Evolutionary conservation across 1,284 basidiomycete genomes (phyloP).

Genomic region (Ganoderma meredithae): DNA sequence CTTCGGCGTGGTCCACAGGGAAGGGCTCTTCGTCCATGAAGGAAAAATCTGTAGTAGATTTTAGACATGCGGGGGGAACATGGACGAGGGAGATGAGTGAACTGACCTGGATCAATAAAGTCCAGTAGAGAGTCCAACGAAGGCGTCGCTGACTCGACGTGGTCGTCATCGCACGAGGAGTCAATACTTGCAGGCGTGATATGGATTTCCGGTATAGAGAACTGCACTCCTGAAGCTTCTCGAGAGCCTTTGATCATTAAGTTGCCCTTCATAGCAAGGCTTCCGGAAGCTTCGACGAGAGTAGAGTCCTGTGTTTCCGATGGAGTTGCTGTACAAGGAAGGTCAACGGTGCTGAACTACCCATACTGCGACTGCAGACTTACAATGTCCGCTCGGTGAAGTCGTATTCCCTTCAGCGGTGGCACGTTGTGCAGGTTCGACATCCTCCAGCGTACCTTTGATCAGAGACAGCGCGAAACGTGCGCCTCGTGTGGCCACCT

Average conservation of each 20-base stretch:
- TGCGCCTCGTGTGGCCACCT: not conserved
- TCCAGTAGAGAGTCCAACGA: not conserved
- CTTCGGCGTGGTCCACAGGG: not conserved
- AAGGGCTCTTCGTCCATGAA: slow-evolving; percentile 6
- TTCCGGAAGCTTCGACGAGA: not conserved
- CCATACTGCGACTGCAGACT: not conserved
- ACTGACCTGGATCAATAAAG: not conserved
- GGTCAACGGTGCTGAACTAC: not conserved
- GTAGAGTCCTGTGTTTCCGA: not conserved
- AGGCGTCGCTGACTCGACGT: not conserved
- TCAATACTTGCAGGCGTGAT: not conserved
- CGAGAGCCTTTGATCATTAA: not conserved
- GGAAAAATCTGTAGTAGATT: not conserved
- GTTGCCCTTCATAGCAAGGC: not conserved
- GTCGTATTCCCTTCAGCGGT: not conserved
- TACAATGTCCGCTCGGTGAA: not conserved
- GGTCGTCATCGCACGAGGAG: not conserved
- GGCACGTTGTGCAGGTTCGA: not conserved
- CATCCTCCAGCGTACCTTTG: not conserved
- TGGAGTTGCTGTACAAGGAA: not conserved
- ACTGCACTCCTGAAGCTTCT: not conserved
- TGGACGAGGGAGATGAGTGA: not conserved
- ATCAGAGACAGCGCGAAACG: not conserved
- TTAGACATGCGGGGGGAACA: not conserved
- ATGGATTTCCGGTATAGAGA: not conserved